A percentile compares a stretch with the other conserved stretches of the same genome.
Conservation (phyloP, 495 filamentous ascomycete species). For the Polyplosphaeria fusca region DNA sequence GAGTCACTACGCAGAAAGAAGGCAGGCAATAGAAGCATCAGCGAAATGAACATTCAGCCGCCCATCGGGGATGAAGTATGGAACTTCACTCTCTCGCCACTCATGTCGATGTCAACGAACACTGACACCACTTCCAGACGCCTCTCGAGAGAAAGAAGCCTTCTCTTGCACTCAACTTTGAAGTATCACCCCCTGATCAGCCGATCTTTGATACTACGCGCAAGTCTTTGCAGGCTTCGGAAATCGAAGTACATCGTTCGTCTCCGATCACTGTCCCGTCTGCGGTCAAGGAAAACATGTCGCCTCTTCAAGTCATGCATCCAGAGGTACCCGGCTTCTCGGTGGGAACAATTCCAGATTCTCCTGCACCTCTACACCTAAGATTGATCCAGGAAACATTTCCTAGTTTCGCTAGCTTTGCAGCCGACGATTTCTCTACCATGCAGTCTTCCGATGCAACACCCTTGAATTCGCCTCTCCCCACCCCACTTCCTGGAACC, state of each 20-base stretch:
- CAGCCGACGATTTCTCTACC: neutral
- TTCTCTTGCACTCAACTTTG: conserved; percentile 17
- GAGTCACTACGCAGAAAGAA: conserved; percentile 12
- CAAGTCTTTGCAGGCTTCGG: neutral
- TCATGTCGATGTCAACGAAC: too few relatives aligned
- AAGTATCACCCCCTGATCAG: conserved; percentile 15
- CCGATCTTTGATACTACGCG: conserved; percentile 14
- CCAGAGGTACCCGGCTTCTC: neutral
- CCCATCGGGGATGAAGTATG: too few relatives aligned
- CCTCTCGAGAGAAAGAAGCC: too few relatives aligned
- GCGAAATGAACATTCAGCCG: neutral
- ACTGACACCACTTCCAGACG: too few relatives aligned
- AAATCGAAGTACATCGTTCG: conserved; percentile 2
- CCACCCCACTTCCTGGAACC: conserved; percentile 22
- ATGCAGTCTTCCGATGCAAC: neutral
- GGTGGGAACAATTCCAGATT: conserved; percentile 7
- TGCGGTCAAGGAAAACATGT: neutral
- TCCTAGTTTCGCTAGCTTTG: neutral
- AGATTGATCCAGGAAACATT: conserved; percentile 6
- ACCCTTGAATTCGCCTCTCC: neutral
- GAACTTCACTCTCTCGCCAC: too few relatives aligned
- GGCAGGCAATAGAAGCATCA: conserved; percentile 1
- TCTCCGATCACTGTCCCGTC: conserved; percentile 18
- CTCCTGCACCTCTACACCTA: conserved; percentile 13
- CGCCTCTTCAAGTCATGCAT: neutral